Percentiles rank a stretch among this genome's conserved stretches.
Conservation (phyloP, 805 yeast genomes). For the Yamadazyma phyllophila region DNA sequence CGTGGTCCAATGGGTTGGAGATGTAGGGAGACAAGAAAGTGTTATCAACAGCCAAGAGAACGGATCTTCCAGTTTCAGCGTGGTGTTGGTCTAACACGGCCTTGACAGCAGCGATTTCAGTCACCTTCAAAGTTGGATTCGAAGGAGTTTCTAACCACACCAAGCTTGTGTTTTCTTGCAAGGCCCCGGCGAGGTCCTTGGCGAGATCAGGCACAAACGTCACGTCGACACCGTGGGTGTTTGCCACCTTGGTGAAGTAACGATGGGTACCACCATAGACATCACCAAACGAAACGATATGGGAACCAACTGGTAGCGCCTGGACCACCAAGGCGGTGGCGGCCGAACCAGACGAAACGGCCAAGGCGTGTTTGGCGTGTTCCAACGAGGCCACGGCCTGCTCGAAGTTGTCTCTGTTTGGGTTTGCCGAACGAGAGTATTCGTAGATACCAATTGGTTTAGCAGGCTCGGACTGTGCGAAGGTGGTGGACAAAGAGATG, state of each 20-base stretch:
- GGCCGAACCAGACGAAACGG: constrained; percentile 84
- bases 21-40: constrained; percentile 85
- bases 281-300: constrained; percentile 77
- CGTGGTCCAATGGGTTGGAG: constrained; percentile 77
- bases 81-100: constrained; percentile 47
- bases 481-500: constrained; percentile 79
- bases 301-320: constrained; percentile 67
- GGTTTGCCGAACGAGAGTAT: constrained; percentile 82
- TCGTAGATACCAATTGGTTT: constrained; percentile 77
- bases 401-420: constrained; percentile 82
- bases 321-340: constrained; percentile 76
- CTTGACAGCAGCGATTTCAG: constrained; percentile 68
- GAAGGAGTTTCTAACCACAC: constrained; percentile 91
- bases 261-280: constrained; percentile 93
- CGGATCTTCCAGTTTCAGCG: constrained; percentile 47
- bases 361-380: constrained; percentile 70
- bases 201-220: constrained; percentile 65
- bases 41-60: constrained; percentile 77
- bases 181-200: constrained; percentile 52
- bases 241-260: constrained; percentile 83
- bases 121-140: constrained; percentile 79
- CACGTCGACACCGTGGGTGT: constrained; percentile 70
- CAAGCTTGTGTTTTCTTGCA: constrained; percentile 63
- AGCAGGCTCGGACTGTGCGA: constrained; percentile 76
- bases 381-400: constrained; percentile 76